Evolutionary conservation across 2,329 filamentous ascomycete species (phyloP), one percentile per base, ranked within the genome.

Genomic region (Pseudofabraea citricarpa): DNA sequence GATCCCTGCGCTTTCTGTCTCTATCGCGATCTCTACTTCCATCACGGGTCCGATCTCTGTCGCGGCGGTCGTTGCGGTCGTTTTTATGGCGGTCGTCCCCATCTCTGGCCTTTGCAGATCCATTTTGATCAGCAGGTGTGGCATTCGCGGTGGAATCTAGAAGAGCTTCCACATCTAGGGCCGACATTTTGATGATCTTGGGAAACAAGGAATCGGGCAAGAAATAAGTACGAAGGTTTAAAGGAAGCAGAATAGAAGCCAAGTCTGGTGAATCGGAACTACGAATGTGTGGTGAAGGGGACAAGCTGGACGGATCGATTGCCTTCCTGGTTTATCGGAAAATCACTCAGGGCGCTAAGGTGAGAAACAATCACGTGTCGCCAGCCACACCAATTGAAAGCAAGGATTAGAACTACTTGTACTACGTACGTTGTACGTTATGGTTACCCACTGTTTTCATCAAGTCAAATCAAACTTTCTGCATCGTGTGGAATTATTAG

Each of bases 141-240:
- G 74, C 73, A 62, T 81, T 83, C 41, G 87, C 87, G 50, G 87
- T 88, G 40, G 86, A 87, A 67, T 95, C 90, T 56, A 96, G 81
- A 53, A 96, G 78, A 54, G 89, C 88, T 74, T 96, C 90, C 57
- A 96, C 88, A 62, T 95, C 89, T 55, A 84, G 71, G 64, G 75
- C 75, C 63, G 81, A 81, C 81, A 85, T 85, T 56, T 56, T 71
- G n/a, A n/a, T n/a, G n/a, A n/a, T n/a, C n/a, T n/a, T n/a, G n/a
- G n/a, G n/a, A n/a, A n/a, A n/a, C n/a, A n/a, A n/a, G n/a, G n/a
- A n/a, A n/a, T n/a, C n/a, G n/a, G n/a, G n/a, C n/a, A n/a, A n/a
- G n/a, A n/a, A n/a, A n/a, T n/a, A n/a, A n/a, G n/a, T n/a, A n/a
- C n/a, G n/a, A n/a, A n/a, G n/a, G n/a, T n/a, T n/a, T n/a, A n/a